Base-by-base conservation (phyloP, 2,329 filamentous ascomycete genomes). In the Colletotrichum sp. region DNA sequence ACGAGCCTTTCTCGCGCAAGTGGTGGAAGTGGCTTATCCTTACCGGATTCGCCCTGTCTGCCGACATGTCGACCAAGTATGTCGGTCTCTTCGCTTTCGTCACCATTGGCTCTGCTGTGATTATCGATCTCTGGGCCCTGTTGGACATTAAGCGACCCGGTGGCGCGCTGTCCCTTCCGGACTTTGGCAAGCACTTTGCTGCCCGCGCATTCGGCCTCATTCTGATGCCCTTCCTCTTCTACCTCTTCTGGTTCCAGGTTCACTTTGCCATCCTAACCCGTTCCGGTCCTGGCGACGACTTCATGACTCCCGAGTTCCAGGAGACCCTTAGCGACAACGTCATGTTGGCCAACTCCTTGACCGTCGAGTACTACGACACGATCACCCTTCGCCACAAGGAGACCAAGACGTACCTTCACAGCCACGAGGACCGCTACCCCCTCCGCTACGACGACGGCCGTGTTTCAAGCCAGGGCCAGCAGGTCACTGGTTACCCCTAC, bases 21-120 rank as follows among this genome's bases (percentile, higher is more conserved):
- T 99, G 97, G 97, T 99, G 97, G 97, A 99, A 99, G 86, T 99
- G 97, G 97, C 91, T 99, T 75, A 92, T 99, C 77, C 87, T 99
- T 81, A 99, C 97, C 9, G 97, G 97, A 76, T 96, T 99, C 83
- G 94, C 94, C 76, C 91, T 99, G 83, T 98, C 96, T 83, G 99
- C 96, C 84, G 97, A 98, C 83, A 99, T 99, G 81, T 99, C 97
- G 71, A 98, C 95, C 84, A 99, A 99, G 88, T 99, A 99, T 80
- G 96, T 99, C 74, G 97, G 97, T 80, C 90, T 95, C 52, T 99
- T 99, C 86, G 98, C 96, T 82, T 99, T 99, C 86, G 93, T 99
- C 85, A 98, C 96, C 77, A 97, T 99, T 80, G 97, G 97, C 79
- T 96, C 95, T 9, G 97, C 97, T 21, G 97, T 99, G 78, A 85